Percentiles rank a stretch among this genome's conserved stretches.
Conservation (phyloP, 116 monocot species). For the Dioscorea cayenensis region DNA sequence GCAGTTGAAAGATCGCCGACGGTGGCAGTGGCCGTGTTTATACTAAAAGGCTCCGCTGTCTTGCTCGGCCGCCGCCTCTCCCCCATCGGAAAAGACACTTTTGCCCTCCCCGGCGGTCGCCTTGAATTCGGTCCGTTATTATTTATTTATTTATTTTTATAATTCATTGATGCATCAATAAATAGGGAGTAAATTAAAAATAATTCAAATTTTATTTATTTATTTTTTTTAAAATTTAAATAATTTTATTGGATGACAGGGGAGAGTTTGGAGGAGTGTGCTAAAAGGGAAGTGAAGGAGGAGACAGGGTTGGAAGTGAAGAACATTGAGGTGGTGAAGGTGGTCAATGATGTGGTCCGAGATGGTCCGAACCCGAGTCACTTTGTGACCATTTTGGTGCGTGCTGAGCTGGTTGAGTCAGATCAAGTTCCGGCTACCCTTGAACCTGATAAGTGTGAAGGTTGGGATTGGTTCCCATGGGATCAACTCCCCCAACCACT, state of each 20-base stretch:
- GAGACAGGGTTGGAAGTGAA: slow-evolving; percentile 49
- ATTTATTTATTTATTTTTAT: background rate
- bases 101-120: slow-evolving; percentile 57
- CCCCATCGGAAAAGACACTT: slow-evolving; percentile 32
- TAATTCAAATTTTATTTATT: no score
- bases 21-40: slow-evolving; percentile 51
- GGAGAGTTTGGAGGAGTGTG: slow-evolving; percentile 48
- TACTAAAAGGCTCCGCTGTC: slow-evolving; percentile 32
- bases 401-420: slow-evolving; percentile 26
- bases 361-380: slow-evolving; percentile 25
- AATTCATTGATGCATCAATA: background rate
- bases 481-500: slow-evolving; percentile 32
- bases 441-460: slow-evolving; percentile 53
- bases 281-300: slow-evolving; percentile 49
- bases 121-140: slow-evolving; percentile 42
- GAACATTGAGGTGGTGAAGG: slow-evolving; percentile 26
- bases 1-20: background rate
- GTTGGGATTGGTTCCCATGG: slow-evolving; percentile 60
- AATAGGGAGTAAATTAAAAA: background rate
- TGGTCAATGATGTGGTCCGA: slow-evolving; percentile 25
- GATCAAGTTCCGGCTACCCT: slow-evolving; percentile 30
- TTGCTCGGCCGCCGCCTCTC: slow-evolving; percentile 50
- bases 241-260: background rate
- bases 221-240: no score
- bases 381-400: slow-evolving; percentile 43